phyloP scores from a whole-genome alignment of 257 asterid species.

The Nicotiana tabacum region DNA sequence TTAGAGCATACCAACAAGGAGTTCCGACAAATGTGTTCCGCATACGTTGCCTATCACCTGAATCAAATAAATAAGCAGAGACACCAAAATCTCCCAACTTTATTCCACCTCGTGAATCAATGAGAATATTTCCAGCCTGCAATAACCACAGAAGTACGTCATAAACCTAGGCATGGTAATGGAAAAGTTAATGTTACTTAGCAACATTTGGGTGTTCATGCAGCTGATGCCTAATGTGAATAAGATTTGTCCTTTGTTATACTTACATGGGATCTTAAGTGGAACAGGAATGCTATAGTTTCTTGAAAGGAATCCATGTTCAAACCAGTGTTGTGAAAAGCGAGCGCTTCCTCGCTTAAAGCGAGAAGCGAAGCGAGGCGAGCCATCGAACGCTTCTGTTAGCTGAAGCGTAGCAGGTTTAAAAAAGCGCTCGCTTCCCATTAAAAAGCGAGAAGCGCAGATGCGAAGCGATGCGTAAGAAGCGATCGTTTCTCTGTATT shows the following conservation, averaged over 20 bases:
- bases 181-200: neutral
- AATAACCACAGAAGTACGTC: neutral
- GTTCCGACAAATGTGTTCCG: slow-evolving; percentile 98
- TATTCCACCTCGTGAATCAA: slow-evolving; percentile 80
- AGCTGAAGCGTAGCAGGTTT: no score
- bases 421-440: no score
- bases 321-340: neutral
- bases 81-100: slow-evolving; percentile 99
- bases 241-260: neutral
- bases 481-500: no score
- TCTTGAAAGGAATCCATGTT: neutral
- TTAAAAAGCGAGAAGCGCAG: no score
- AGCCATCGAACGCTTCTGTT: no score
- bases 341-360: no score
- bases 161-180: slow-evolving; percentile 5
- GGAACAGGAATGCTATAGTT: neutral
- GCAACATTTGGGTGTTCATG: neutral
- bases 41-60: slow-evolving; percentile 89
- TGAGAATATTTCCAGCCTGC: slow-evolving; percentile 94
- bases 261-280: neutral
- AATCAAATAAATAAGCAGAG: slow-evolving; percentile 93
- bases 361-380: no score
- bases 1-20: slow-evolving; percentile 86
- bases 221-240: neutral
- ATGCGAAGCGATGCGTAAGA: no score